These are phyloP conservation scores for Solanum chiquidenum DNA, from an alignment of 257 asterid species.

Conservation along the genomic window DNA sequence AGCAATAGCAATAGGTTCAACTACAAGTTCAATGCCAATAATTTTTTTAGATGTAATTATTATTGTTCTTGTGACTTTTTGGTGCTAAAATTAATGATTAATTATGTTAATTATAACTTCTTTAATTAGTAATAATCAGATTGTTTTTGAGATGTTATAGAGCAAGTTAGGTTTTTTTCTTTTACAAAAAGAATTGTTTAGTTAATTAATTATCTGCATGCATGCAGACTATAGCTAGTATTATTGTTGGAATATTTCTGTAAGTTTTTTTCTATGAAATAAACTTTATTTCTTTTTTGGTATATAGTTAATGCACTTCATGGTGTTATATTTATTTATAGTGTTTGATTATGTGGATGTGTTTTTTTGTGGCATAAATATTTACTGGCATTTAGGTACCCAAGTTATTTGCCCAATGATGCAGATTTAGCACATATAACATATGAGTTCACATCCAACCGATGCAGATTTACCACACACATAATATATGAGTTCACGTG, in stretches of 20 bases:
- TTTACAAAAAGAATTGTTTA: background rate
- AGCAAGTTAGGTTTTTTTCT: background rate
- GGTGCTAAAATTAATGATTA: background rate
- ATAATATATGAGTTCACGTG: background rate
- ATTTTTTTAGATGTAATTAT: background rate
- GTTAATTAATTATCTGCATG: background rate
- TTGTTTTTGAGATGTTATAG: background rate
- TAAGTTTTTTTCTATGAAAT: background rate
- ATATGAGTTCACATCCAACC: too few species aligned
- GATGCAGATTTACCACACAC: background rate
- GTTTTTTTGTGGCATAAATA: too few species aligned
- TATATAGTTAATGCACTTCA: background rate
- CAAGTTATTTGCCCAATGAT: too few species aligned
- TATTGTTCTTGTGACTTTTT: background rate
- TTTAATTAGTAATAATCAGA: background rate
- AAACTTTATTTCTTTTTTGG: background rate
- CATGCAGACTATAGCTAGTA: background rate
- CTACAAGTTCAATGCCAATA: background rate
- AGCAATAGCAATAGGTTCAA: background rate
- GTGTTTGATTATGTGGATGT: background rate
- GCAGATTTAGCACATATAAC: too few species aligned
- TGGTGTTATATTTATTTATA: background rate
- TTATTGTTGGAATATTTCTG: background rate
- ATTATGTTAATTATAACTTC: too few species aligned
- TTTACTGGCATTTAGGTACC: background rate